Base-by-base conservation (phyloP, 768 basidiomycete species). In the Hortiboletus flavorubellus region DNA sequence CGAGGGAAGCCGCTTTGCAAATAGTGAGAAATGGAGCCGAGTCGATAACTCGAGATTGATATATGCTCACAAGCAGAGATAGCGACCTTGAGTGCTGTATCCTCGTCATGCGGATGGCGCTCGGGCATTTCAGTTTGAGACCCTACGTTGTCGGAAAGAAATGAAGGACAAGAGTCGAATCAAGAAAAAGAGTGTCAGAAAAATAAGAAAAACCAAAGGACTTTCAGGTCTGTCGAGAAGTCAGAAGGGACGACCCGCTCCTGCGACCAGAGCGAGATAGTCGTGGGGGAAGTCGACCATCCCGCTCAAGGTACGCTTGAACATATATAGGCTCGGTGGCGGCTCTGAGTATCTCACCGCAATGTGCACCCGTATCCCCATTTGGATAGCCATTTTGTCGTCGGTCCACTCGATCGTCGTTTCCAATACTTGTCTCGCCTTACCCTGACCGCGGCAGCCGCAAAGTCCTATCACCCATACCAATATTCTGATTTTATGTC, bases 41-140 rank as follows among this genome's bases (percentile, higher is more conserved):
- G 15, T 23, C 34, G n/a, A 23, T 6, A 10, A 11, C 10, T 35
- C 21, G 43, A 16, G 31, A 33, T 8, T 5, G 3, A 15, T 35
- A 43, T 1, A 31, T 33, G 46, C 63, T 29, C 40, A 64, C 65
- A 59, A 30, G 58, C 48, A 37, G 58, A 56, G 14, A 66, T 51
- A 12, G 38, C 50, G 15, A 64, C 50, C 6, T 35, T 53, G 41
- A 26, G 31, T 26, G 64, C 58, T 4, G 51, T 29, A 2, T 4
- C 38, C 40, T 40, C 34, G 40, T 56, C 35, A n/a, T 45, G 33
- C 4, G 42, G 47, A 4, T n/a, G 38, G 44, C 33, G n/a, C 1
- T 38, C 33, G 8, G 23, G 5, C 56, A 58, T 60, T n/a, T 15
- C 42, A 21, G 26, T 29, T 15, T 35, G 47, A 18, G 33, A 39